Evolutionary conservation across 768 basidiomycete species (phyloP).

Genomic region (Dioszegia aurantiaca): DNA sequence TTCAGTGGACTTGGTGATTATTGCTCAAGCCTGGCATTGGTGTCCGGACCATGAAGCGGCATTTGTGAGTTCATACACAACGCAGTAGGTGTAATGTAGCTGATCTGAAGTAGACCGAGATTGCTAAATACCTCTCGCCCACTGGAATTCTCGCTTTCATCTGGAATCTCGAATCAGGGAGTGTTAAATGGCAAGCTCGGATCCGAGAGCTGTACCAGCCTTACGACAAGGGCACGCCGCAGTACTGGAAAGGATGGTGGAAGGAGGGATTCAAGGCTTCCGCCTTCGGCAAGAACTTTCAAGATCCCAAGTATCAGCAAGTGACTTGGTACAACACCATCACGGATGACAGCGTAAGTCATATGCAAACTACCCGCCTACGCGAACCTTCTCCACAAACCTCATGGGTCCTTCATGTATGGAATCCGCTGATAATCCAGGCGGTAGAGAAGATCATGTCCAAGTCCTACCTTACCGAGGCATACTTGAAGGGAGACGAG

Average conservation of each 20-base stretch:
- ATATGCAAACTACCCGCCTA: too few species aligned
- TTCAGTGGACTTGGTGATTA: conserved; percentile 34
- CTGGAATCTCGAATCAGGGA: conserved; percentile 75
- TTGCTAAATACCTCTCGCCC: conserved; percentile 75
- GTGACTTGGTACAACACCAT: conserved; percentile 59
- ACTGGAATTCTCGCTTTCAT: conserved; percentile 68
- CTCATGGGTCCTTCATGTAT: too few species aligned
- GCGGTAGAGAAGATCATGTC: conserved; percentile 65
- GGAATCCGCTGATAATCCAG: conserved; percentile 18
- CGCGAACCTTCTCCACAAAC: too few species aligned
- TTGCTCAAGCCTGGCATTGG: conserved; percentile 84
- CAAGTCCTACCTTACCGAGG: conserved; percentile 78
- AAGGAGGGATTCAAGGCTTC: conserved; percentile 64
- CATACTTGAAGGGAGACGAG: conserved; percentile 62
- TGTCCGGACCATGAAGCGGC: conserved; percentile 69
- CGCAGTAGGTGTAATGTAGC: neutral
- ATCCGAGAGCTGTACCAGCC: conserved; percentile 67
- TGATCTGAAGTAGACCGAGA: conserved; percentile 57
- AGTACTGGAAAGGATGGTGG: conserved; percentile 77
- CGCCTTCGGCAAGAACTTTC: conserved; percentile 63
- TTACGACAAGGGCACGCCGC: conserved; percentile 72
- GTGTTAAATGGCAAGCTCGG: conserved; percentile 69
- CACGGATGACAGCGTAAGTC: conserved; percentile 56
- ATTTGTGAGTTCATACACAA: conserved; percentile 50
- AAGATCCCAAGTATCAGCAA: conserved; percentile 58